Evolutionary conservation across 2,329 filamentous ascomycete species (phyloP).

Genomic region (Penicillium sumatraense): DNA sequence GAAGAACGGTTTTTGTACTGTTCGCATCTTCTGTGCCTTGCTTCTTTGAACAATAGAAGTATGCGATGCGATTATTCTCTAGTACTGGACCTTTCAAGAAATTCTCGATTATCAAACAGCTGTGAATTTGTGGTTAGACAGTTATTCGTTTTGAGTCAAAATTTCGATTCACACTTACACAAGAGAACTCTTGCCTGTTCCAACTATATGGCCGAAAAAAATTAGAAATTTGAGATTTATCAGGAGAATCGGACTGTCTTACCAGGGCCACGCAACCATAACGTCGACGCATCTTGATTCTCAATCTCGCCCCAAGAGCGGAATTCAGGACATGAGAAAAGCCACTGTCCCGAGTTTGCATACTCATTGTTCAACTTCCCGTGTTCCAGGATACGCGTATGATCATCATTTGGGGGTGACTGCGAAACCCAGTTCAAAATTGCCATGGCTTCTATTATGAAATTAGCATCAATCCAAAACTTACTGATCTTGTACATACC

Average conservation of each 20-base stretch:
- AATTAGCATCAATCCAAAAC: neutral
- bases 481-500: neutral
- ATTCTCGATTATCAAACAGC: neutral
- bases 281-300: neutral
- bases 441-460: neutral
- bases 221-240: neutral
- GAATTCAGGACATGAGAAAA: neutral
- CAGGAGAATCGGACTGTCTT: neutral
- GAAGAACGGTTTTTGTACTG: neutral
- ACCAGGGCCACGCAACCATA: neutral
- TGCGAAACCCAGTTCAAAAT: neutral
- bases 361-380: neutral
- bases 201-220: neutral
- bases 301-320: neutral
- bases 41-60: neutral
- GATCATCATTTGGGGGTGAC: neutral
- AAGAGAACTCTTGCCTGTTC: neutral
- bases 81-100: neutral
- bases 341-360: neutral
- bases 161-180: too few species aligned
- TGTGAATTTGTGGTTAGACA: neutral
- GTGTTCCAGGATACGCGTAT: neutral
- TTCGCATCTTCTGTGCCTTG: neutral
- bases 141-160: too few species aligned
- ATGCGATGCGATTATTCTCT: neutral